Evolutionary conservation across 1,284 basidiomycete genomes (phyloP).

Genomic region (Sanghuangporus baumii): DNA sequence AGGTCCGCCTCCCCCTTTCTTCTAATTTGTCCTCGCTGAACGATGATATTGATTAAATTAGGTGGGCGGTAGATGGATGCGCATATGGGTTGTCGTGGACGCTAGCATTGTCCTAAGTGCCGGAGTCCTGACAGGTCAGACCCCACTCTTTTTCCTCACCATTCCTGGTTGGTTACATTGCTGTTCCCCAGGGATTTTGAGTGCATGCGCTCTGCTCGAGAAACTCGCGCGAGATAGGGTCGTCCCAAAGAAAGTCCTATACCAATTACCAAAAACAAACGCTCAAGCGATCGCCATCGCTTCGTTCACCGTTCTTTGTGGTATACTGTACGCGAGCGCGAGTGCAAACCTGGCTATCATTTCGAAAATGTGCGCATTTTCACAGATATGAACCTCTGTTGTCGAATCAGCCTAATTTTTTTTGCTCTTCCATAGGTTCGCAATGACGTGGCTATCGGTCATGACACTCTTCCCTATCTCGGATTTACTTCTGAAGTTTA

Average conservation of each 20-base stretch:
- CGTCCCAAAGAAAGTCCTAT: conserved; percentile 49
- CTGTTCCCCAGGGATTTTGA: conserved; percentile 41
- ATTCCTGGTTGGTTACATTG: conserved; percentile 4
- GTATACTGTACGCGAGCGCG: conserved; percentile 53
- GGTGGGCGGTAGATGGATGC: conserved; percentile 50
- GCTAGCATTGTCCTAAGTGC: conserved; percentile 62
- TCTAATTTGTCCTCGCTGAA: conserved; percentile 4
- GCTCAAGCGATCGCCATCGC: conserved; percentile 50
- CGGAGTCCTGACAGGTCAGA: conserved; percentile 58
- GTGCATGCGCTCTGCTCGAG: conserved; percentile 53
- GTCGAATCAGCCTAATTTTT: neutral
- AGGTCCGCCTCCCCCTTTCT: conserved; percentile 28
- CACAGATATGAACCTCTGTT: neutral
- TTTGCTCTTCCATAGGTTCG: conserved; percentile 37
- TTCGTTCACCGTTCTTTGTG: conserved; percentile 45
- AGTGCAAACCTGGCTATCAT: conserved; percentile 46
- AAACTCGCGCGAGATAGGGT: conserved; percentile 55
- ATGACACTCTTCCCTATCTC: conserved; percentile 61
- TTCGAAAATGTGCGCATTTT: conserved; percentile 46
- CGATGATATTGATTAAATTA: conserved; percentile 25
- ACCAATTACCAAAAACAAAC: conserved; percentile 42
- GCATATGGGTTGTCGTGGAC: conserved; percentile 55
- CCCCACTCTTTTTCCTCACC: neutral
- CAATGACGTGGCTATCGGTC: conserved; percentile 57
- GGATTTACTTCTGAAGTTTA: conserved; percentile 56